These are phyloP conservation scores for Neurospora sp. DNA, from an alignment of 495 filamentous ascomycete species.

Conservation along the genomic window DNA sequence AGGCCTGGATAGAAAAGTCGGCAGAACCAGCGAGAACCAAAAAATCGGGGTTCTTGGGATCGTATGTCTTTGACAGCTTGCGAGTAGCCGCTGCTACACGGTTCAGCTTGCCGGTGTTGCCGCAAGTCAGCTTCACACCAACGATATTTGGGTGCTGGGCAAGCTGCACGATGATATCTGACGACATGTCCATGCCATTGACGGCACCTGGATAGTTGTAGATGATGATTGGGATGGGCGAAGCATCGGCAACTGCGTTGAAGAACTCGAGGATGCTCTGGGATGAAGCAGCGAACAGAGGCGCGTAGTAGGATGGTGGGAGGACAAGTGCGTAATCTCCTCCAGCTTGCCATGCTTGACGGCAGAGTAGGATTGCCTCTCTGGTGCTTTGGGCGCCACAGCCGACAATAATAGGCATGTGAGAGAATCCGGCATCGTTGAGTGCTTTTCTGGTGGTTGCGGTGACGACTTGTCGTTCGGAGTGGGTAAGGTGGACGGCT, in stretches of 20 bases:
- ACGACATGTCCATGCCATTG: conserved; percentile 70
- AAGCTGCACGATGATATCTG: conserved; percentile 66
- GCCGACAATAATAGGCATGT: conserved; percentile 79
- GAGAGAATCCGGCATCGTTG: conserved; percentile 53
- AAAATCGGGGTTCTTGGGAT: conserved; percentile 49
- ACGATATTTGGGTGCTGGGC: conserved; percentile 77
- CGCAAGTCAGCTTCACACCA: conserved; percentile 86
- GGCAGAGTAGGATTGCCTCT: conserved; percentile 73
- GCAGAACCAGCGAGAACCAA: conserved; percentile 79
- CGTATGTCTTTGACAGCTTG: conserved; percentile 58
- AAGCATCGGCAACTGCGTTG: conserved; percentile 64
- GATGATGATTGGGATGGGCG: conserved; percentile 79
- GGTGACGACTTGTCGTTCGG: conserved; percentile 67
- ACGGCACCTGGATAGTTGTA: conserved; percentile 90
- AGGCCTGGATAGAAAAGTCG: conserved; percentile 79
- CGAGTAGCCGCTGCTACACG: conserved; percentile 73
- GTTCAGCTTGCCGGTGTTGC: conserved; percentile 85
- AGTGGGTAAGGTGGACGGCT: conserved; percentile 69
- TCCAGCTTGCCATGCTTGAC: conserved; percentile 64
- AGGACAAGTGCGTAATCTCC: conserved; percentile 85
- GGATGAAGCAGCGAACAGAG: conserved; percentile 48
- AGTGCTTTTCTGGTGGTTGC: conserved; percentile 69
- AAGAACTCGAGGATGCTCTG: conserved; percentile 67
- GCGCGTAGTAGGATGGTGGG: conserved; percentile 78
- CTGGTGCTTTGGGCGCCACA: conserved; percentile 77